Base-by-base conservation (phyloP, 768 basidiomycete species). In the Daedalea quercina region DNA sequence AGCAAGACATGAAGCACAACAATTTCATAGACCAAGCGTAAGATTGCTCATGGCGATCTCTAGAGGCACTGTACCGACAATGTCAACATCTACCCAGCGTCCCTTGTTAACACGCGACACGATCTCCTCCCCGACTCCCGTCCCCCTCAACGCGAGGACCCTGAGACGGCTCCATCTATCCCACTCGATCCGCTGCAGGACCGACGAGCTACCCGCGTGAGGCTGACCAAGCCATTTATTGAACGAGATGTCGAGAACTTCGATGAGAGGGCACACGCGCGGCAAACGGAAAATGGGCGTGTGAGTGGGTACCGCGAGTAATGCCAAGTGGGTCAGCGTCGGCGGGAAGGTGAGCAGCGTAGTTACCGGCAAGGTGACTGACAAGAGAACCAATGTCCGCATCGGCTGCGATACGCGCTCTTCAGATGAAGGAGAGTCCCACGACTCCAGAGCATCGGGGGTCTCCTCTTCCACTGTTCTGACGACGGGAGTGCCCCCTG, bases 181-280 rank as follows among this genome's bases (percentile, higher is more conserved):
- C 87, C 86, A 90, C 40, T 78, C 73, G 3, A 84, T 67, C 37
- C 75, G 75, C 46, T 76, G 76, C 19, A 85, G 57, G 11, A 69
- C 67, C 44, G 70, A 62, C 24, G 65, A 56, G 8, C 65, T 34
- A 13, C 52, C 60, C 9, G 48, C 55, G 1, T 51, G 35, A 17
- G 49, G 50, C 15, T 55, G 47, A 26, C 52, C 54, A 23, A 80
- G 59, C 78, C 79, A 80, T 3, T 49, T 34, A 47, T 88, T 89
- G 63, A 77, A 86, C 0, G 87, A 90, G 44, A 90, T 63, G 61
- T 89, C 87, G 31, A 89, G 65, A 23, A 82, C 60, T 20, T 76
- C 68, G 24, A 90, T 68, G n/a, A 83, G 64, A 0, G 87, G 87
- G 57, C 82, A 85, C 13, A 76, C 62, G 11, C 65, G 69, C 0